Percentiles rank a stretch among this genome's conserved stretches.
These are phyloP conservation scores for Saccharomycopsis sp. DNA, from an alignment of 805 yeast genomes.

Conservation along the genomic window DNA sequence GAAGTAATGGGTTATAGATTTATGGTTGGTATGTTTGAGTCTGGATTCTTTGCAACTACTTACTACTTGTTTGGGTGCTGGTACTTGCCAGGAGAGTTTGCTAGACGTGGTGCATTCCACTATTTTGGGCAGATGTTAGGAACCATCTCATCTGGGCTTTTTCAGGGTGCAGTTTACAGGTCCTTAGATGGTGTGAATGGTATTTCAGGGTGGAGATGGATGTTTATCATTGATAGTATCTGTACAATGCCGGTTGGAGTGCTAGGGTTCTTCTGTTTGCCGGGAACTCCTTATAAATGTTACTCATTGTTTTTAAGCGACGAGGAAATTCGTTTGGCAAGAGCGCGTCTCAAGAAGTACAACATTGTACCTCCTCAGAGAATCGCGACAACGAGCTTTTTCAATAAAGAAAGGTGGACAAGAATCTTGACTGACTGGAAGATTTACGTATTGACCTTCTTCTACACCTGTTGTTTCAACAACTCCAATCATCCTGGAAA, in stretches of 20 bases:
- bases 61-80: conserved; percentile 55
- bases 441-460: conserved; percentile 44
- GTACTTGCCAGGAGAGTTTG: conserved; percentile 50
- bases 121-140: conserved; percentile 61
- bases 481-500: conserved; percentile 47
- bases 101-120: conserved; percentile 56
- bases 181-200: conserved; percentile 45
- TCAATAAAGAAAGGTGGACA: conserved; percentile 44
- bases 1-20: conserved; percentile 59
- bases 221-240: conserved; percentile 58
- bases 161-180: conserved; percentile 49
- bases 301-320: conserved; percentile 47
- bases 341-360: conserved; percentile 35
- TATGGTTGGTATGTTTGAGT: conserved; percentile 63
- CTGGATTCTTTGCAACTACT: conserved; percentile 58
- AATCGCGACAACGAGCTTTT: conserved; percentile 28
- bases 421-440: conserved; percentile 51
- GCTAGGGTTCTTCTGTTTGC: conserved; percentile 34
- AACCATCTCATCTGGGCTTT: conserved; percentile 51
- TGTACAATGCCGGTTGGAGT: conserved; percentile 53
- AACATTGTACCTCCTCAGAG: conserved; percentile 28
- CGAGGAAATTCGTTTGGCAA: conserved; percentile 48
- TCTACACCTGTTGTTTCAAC: conserved; percentile 54
- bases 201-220: conserved; percentile 66
- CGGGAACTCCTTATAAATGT: conserved; percentile 61